Percentiles rank a stretch among this genome's conserved stretches.
Conservation (phyloP, 306 rosid species). For the Quercus parvula region DNA sequence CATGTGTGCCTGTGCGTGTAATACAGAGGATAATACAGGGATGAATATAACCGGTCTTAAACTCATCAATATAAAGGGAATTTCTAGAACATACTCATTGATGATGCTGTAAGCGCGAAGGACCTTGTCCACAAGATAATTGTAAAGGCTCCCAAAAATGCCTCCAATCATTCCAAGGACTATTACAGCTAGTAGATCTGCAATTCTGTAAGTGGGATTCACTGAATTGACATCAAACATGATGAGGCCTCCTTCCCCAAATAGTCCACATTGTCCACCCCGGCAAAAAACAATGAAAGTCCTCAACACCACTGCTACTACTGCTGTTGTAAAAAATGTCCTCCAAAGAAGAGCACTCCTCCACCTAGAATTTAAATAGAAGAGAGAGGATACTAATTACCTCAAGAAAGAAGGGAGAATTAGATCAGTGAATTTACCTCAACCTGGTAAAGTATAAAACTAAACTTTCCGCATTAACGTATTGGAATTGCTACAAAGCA, state of each 20-base stretch:
- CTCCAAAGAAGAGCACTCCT: conserved; percentile 92
- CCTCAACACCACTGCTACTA: conserved; percentile 74
- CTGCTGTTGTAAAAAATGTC: conserved; percentile 74
- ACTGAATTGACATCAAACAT: conserved; percentile 65
- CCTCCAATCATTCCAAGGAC: conserved; percentile 71
- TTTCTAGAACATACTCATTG: conserved; percentile 49
- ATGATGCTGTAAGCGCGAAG: conserved; percentile 65
- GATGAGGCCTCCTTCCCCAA: conserved; percentile 81
- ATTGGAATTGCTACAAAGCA: neutral
- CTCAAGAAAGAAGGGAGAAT: neutral
- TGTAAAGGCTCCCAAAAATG: conserved; percentile 70
- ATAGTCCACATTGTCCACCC: conserved; percentile 62
- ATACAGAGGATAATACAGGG: neutral
- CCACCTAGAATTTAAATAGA: conserved; percentile 45
- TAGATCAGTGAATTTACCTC: neutral
- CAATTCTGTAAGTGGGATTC: conserved; percentile 33
- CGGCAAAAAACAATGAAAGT: conserved; percentile 48
- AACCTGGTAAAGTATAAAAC: neutral
- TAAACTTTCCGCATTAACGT: neutral
- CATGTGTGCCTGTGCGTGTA: neutral
- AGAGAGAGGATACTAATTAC: neutral
- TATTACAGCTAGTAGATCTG: conserved; percentile 59
- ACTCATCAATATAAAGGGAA: neutral
- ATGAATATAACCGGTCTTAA: neutral
- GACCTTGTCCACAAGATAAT: conserved; percentile 74